Evolutionary conservation across 495 filamentous ascomycete genomes (phyloP), one percentile per base, ranked within the genome.

Genomic region (Neurospora tetrasperma): DNA sequence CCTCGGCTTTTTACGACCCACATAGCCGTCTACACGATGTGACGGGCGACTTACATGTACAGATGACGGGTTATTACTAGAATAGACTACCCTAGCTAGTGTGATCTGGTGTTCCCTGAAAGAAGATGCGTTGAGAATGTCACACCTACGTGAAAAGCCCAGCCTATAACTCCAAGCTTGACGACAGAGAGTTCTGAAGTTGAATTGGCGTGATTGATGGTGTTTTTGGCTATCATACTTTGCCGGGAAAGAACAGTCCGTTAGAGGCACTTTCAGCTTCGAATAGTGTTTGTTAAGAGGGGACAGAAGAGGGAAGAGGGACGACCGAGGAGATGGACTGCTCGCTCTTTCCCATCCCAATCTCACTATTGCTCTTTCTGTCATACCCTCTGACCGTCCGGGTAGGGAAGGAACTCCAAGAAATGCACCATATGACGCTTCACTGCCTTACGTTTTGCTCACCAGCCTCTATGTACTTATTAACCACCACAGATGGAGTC

Each of bases 1-100:
- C 18, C 68, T 73, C 75, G 75, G 75, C 75, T 73, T 69, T 54
- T 75, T 31, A 14, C 70, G 54, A 23, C 75, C 72, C 78, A 75
- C 78, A 80, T 77, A 77, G 71, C 78, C 74, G 75, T 79, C 73
- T 68, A 43, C 62, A 72, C 72, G 46, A 42, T 42, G 70, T 62
- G 54, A 35, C 27, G 14, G 23, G 12, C 31, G 54, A 31, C 54
- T 62, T 62, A 12, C 54, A 27, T 7, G n/a, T 18, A n/a, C 43
- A 18, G 54, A 23, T 59, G 48, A 62, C 54, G 23, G 54, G 54
- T 35, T 62, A 14, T 23, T 31, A 62, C 27, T 62, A 62, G 48
- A 62, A 5, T 16, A 62, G 23, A 20, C 20, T 59, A 59, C 10
- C 11, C 2, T 59, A 59, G 5, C 20, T 6, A 59, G 23, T 59